A percentile compares a stretch with the other conserved stretches of the same genome.
These are phyloP conservation scores for Fusarium musae DNA, from an alignment of 2,329 filamentous ascomycete species.

Conservation along the genomic window DNA sequence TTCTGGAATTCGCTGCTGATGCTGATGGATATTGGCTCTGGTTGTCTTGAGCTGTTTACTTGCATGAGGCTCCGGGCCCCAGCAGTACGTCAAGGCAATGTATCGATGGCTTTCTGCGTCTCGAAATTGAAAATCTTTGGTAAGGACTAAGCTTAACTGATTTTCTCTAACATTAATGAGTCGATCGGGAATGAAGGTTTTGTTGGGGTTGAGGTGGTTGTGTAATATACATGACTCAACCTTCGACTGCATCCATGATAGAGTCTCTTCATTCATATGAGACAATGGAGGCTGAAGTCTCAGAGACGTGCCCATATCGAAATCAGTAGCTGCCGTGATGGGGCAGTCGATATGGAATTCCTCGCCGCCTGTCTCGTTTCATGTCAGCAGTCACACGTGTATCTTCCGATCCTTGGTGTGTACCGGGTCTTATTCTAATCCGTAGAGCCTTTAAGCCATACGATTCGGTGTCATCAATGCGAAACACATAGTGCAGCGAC, in stretches of 20 bases:
- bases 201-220: fast-evolving
- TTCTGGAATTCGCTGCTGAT: fast-evolving
- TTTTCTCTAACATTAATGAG: fast-evolving
- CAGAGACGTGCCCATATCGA: fast-evolving
- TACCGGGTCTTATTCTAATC: not conserved
- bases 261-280: fast-evolving
- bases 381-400: fast-evolving
- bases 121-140: fast-evolving
- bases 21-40: fast-evolving
- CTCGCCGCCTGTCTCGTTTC: fast-evolving
- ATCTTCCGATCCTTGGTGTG: fast-evolving
- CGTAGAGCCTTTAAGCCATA: not conserved
- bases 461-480: fast-evolving
- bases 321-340: not conserved
- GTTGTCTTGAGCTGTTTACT: not conserved
- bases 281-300: fast-evolving
- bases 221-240: fast-evolving
- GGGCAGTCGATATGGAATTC: not conserved
- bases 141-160: fast-evolving
- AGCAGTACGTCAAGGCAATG: fast-evolving
- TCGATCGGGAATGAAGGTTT: not conserved
- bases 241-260: fast-evolving
- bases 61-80: not conserved
- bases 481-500: not conserved
- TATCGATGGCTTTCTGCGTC: fast-evolving